These are phyloP conservation scores for Pichia thaimueangensis DNA, from an alignment of 805 yeast genomes.

Conservation along the genomic window DNA sequence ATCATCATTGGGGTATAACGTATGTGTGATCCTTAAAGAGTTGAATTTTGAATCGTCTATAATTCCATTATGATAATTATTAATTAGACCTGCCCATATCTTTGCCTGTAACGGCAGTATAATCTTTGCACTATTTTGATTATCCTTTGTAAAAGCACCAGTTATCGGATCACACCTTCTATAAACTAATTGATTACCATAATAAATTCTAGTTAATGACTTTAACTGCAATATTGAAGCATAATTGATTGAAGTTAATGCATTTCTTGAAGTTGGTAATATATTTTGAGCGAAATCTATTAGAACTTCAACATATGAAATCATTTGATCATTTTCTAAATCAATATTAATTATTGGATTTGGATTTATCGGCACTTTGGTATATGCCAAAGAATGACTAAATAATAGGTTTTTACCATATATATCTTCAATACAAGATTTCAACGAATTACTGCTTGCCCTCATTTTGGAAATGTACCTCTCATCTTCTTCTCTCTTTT, in stretches of 20 bases:
- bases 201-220: slow-evolving; percentile 23
- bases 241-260: slow-evolving; percentile 13
- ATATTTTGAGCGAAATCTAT: slow-evolving; percentile 20
- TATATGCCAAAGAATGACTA: slow-evolving; percentile 24
- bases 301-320: slow-evolving; percentile 23
- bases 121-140: slow-evolving; percentile 17
- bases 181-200: slow-evolving; percentile 17
- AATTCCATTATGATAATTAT: slow-evolving; percentile 28
- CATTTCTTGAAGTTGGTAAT: neutral
- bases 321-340: slow-evolving; percentile 24
- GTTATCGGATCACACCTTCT: slow-evolving; percentile 27
- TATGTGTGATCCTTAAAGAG: slow-evolving; percentile 24
- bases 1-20: slow-evolving; percentile 27
- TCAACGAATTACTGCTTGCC: slow-evolving; percentile 14
- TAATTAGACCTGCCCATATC: slow-evolving; percentile 28
- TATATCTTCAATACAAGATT: slow-evolving; percentile 22
- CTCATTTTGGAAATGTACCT: slow-evolving; percentile 19
- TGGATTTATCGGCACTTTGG: slow-evolving; percentile 21
- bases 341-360: slow-evolving; percentile 16
- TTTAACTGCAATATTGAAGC: slow-evolving; percentile 26
- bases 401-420: slow-evolving; percentile 14
- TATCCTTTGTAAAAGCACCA: slow-evolving; percentile 21
- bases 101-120: slow-evolving; percentile 29
- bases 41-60: slow-evolving; percentile 19
- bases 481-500: slow-evolving; percentile 22